phyloP scores from a whole-genome alignment of 2,329 filamentous ascomycete species.

The Beauveria australis region DNA sequence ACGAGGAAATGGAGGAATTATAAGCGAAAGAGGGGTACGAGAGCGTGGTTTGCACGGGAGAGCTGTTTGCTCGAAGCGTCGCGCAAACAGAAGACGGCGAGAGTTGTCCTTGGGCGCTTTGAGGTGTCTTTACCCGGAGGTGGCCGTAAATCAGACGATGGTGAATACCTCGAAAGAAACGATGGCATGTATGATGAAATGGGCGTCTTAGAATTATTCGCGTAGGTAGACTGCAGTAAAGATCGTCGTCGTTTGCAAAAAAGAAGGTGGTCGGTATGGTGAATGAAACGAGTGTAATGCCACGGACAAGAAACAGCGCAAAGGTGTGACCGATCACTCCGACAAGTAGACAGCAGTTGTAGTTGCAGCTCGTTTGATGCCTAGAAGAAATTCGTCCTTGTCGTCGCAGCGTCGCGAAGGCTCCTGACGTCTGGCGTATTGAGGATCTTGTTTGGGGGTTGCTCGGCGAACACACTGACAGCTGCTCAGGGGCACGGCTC shows the following conservation, averaged over 20 bases:
- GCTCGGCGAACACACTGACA: conserved; percentile 4
- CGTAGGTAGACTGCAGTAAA: neutral
- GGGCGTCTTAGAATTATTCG: neutral
- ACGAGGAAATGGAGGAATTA: neutral
- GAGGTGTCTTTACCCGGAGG: neutral
- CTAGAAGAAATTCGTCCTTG: neutral
- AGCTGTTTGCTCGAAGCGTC: neutral
- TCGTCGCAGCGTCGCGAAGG: conserved; percentile 1
- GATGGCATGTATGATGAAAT: neutral
- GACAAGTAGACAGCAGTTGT: neutral
- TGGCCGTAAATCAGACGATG: neutral
- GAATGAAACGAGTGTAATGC: conserved; percentile 3
- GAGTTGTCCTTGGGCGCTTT: neutral
- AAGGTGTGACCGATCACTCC: neutral
- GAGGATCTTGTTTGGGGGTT: neutral
- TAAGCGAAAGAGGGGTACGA: neutral
- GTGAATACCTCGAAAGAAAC: neutral
- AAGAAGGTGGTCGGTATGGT: neutral
- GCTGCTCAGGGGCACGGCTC: neutral
- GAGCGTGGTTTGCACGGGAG: neutral
- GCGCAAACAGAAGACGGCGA: neutral
- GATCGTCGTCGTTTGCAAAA: conserved; percentile 2
- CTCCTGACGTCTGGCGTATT: conserved; percentile 7
- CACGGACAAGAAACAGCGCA: neutral
- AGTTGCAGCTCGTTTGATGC: neutral